Evolutionary conservation across 805 yeast genomes (phyloP), one percentile per base, ranked within the genome.

Genomic region (Pichia exigua): DNA sequence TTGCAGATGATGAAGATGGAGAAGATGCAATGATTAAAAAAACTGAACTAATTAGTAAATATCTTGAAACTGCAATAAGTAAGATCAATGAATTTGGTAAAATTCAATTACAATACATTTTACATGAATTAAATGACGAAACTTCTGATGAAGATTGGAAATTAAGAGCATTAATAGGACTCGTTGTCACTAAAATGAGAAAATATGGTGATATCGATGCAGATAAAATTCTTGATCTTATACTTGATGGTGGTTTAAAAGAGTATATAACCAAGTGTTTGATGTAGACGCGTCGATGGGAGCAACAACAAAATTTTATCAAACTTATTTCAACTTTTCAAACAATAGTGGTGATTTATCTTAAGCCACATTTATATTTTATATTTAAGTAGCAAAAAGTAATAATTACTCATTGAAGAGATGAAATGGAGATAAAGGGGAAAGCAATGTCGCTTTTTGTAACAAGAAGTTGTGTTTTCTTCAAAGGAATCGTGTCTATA

Each of bases 1-100:
- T 57, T 24, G 57, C 39, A 20, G 51, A 56, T 15, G 54, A 55
- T 1, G 42, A 46, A n/a, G 54, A 54, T 12, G 51, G 49, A 24
- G 56, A 53, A 38, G 51, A 55, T 30, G 45, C 52, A 22, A 49
- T 57, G n/a, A 48, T 69, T 8, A 49, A 69, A 20, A 51, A 59
- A 24, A 53, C 47, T 26, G 48, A 53, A 21, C 42, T 54, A 35
- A 50, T 57, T 22, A 46, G 21, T 10, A 17, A 30, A 4, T 59
- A 45, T 44, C 53, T 42, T 21, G 52, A 32, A 11, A 38, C 43
- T 46, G 42, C 52, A 4, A 35, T 55, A 2, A 17, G 11, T 10
- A 35, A 35, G 6, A 35, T 35, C 20, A 35, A 35, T 35, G 39
- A 35, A 35, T 7, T 35, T n/a, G 39, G 39, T n/a, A 11, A 35